Percentiles rank a stretch among this genome's conserved stretches.
Evolutionary conservation across 768 basidiomycete species (phyloP).

Genomic region (Xerocomus brunneocitrinus): DNA sequence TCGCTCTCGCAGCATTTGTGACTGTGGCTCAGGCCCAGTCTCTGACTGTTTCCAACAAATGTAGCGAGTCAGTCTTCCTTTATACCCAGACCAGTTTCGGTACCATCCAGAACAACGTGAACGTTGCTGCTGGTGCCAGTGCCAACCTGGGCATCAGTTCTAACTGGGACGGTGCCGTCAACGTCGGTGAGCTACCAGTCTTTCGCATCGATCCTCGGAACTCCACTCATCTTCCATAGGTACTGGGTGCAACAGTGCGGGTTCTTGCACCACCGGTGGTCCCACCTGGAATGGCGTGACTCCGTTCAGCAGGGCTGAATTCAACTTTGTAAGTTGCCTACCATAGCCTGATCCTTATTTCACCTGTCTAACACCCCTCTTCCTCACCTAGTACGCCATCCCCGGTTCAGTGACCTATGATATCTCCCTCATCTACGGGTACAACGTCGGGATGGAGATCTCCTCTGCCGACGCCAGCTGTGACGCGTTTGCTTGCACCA

Average conservation of each 20-base stretch:
- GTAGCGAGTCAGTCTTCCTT: slow-evolving; percentile 26
- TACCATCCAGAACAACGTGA: slow-evolving; percentile 24
- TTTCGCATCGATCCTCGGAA: neutral
- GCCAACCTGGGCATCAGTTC: slow-evolving; percentile 28
- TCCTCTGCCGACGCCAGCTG: slow-evolving; percentile 24
- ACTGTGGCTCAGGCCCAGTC: slow-evolving; percentile 25
- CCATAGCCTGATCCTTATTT: neutral
- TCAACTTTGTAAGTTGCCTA: slow-evolving; percentile 25
- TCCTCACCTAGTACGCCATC: slow-evolving; percentile 15
- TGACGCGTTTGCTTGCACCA: slow-evolving; percentile 30
- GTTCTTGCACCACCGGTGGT: slow-evolving; percentile 27
- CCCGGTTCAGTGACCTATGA: slow-evolving; percentile 30
- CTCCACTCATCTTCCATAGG: slow-evolving; percentile 17
- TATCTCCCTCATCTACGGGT: slow-evolving; percentile 32
- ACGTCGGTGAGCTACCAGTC: slow-evolving; percentile 20
- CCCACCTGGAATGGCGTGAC: slow-evolving; percentile 29
- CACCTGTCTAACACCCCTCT: no score
- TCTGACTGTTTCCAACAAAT: slow-evolving; percentile 15
- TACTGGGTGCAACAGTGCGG: slow-evolving; percentile 24
- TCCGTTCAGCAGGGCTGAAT: slow-evolving; percentile 32
- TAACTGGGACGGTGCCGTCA: slow-evolving; percentile 31
- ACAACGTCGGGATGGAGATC: slow-evolving; percentile 33
- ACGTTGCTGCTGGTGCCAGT: slow-evolving; percentile 19
- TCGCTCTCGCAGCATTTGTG: slow-evolving; percentile 20
- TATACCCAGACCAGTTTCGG: slow-evolving; percentile 29